Percentiles rank a stretch among this genome's conserved stretches.
Evolutionary conservation across 2,329 filamentous ascomycete species (phyloP).

Genomic region (Hypoxylon sp.): DNA sequence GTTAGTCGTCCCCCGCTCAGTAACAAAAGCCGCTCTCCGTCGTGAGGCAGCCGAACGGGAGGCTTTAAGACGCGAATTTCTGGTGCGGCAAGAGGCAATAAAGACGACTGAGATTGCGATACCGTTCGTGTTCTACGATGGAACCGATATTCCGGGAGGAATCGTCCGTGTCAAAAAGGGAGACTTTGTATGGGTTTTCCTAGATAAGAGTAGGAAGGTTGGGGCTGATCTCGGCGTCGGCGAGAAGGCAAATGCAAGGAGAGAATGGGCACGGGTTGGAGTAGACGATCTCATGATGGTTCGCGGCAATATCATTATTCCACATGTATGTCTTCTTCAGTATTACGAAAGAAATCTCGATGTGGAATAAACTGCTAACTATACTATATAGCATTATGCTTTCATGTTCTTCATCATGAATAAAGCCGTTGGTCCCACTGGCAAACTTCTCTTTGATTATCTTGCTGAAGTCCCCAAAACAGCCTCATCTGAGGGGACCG

Average conservation of each 20-base stretch:
- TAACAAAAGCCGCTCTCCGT: constrained; percentile 80
- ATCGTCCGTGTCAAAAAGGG: constrained; percentile 91
- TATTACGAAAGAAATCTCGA: constrained; percentile 4
- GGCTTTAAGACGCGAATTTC: constrained; percentile 82
- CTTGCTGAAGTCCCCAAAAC: constrained; percentile 63
- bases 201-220: constrained; percentile 92
- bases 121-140: constrained; percentile 97
- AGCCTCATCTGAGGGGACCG: constrained; percentile 28
- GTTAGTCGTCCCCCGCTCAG: constrained; percentile 75
- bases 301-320: constrained; percentile 89
- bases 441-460: constrained; percentile 83
- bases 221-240: constrained; percentile 86
- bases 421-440: constrained; percentile 80
- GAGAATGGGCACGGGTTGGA: constrained; percentile 92
- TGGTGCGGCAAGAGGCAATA: constrained; percentile 85
- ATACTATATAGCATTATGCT: constrained; percentile 83
- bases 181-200: constrained; percentile 91
- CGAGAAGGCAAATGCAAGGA: constrained; percentile 75
- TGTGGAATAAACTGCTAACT: constrained; percentile 42
- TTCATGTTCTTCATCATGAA: constrained; percentile 98
- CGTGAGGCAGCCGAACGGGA: constrained; percentile 84
- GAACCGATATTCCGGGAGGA: constrained; percentile 88
- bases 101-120: constrained; percentile 91
- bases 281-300: constrained; percentile 98
- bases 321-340: constrained; percentile 77